phyloP scores from a whole-genome alignment of 139 green algal genomes.

The Bryopsis sp. region DNA sequence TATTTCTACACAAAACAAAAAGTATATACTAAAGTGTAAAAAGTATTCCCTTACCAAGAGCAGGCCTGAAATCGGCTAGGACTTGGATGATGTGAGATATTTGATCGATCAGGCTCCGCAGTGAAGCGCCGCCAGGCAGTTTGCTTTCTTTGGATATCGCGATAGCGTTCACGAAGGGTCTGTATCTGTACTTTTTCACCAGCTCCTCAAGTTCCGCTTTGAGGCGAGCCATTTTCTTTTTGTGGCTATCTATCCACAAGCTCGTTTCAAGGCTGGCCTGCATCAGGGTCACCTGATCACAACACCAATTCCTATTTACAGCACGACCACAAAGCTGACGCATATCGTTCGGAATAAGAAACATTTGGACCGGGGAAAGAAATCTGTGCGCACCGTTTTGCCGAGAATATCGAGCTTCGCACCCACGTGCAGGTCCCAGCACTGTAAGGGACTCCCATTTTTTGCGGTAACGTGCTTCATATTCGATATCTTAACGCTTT shows the following conservation, averaged over 20 bases:
- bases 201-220: not conserved
- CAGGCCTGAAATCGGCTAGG: too few relatives aligned
- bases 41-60: too few relatives aligned
- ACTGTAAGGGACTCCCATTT: not conserved
- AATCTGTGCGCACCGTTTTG: not conserved
- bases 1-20: too few relatives aligned
- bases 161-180: not conserved
- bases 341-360: too few relatives aligned
- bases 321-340: too few relatives aligned
- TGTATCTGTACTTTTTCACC: not conserved
- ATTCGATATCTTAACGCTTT: not conserved
- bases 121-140: not conserved
- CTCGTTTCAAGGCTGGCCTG: not conserved
- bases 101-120: slow-evolving; percentile 1
- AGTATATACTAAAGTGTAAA: too few relatives aligned
- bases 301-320: too few relatives aligned
- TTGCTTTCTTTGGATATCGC: not conserved
- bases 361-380: too few relatives aligned
- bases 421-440: not conserved
- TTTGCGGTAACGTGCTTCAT: not conserved
- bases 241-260: not conserved
- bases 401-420: not conserved
- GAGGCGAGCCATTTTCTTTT: not conserved
- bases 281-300: not conserved
- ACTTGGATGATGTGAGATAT: too few relatives aligned